phyloP scores from a whole-genome alignment of 495 filamentous ascomycete species.

The Podospora fimiseda region DNA sequence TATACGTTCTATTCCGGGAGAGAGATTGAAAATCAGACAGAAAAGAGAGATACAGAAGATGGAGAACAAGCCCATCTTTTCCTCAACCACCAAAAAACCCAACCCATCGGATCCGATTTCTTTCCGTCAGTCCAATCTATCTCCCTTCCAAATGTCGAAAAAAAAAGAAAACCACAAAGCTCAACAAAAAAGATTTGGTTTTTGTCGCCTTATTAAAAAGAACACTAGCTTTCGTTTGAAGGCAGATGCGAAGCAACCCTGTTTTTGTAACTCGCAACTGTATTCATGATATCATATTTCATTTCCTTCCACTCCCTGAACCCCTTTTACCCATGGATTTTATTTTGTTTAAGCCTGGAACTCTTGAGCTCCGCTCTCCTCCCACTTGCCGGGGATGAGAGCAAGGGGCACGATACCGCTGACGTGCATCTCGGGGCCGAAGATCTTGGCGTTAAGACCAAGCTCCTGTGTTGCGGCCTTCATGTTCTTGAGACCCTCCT shows the following conservation, averaged over 20 bases:
- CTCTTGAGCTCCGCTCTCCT: slow-evolving; percentile 47
- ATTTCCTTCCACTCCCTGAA: background rate
- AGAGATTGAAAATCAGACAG: background rate
- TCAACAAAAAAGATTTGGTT: background rate
- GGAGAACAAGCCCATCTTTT: background rate
- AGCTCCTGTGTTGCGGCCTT: slow-evolving; percentile 92
- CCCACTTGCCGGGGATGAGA: slow-evolving; percentile 50
- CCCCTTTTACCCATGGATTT: background rate
- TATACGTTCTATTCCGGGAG: background rate
- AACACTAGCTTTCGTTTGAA: too few relatives aligned
- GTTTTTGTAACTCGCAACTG: background rate
- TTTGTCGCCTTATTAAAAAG: background rate
- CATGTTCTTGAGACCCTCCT: slow-evolving; percentile 99
- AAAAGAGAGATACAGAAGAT: background rate
- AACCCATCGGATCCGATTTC: too few relatives aligned
- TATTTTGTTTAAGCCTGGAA: slow-evolving; percentile 40
- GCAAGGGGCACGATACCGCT: slow-evolving; percentile 60
- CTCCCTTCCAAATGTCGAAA: background rate
- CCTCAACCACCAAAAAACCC: background rate
- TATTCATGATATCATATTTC: background rate
- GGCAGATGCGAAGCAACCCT: background rate
- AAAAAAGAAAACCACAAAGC: background rate
- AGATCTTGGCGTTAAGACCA: slow-evolving; percentile 90
- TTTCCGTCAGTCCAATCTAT: background rate
- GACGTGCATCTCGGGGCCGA: slow-evolving; percentile 91